phyloP scores from a whole-genome alignment of 305 asterid genomes.

The Fraxinus paxiana region DNA sequence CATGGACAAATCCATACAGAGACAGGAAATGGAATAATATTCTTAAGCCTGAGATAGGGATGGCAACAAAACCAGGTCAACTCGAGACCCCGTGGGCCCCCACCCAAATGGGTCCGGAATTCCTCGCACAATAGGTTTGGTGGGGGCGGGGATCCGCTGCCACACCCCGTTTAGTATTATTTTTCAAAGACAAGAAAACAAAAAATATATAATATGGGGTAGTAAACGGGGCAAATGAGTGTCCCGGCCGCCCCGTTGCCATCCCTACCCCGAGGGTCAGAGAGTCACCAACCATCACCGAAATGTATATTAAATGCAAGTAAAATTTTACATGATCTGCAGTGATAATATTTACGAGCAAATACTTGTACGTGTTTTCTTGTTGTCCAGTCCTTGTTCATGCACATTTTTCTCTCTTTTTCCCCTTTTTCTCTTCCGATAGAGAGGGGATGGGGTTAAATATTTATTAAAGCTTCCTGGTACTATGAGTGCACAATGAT shows the following conservation, averaged over 20 bases:
- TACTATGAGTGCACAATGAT: not conserved
- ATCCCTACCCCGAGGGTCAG: not conserved
- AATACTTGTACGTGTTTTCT: not conserved
- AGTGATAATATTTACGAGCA: not conserved
- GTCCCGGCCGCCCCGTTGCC: too few relatives aligned
- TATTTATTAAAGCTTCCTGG: not conserved
- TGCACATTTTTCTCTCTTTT: not conserved
- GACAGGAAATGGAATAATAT: conserved; percentile 3
- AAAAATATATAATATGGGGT: too few relatives aligned
- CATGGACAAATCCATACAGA: not conserved
- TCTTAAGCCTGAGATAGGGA: not conserved
- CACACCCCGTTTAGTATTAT: not conserved
- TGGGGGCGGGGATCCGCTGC: not conserved
- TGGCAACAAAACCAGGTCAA: not conserved
- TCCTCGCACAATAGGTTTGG: not conserved
- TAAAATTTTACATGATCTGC: not conserved
- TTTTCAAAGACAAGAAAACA: not conserved
- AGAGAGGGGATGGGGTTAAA: not conserved
- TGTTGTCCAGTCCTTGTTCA: not conserved
- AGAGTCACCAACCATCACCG: not conserved
- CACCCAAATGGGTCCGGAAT: not conserved
- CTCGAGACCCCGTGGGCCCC: not conserved
- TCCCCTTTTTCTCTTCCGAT: not conserved
- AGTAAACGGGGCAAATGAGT: too few relatives aligned
- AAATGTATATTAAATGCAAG: not conserved